Evolutionary conservation across 192 early-diverging fungal species (phyloP).

Genomic region (Phycomyces nitens): DNA sequence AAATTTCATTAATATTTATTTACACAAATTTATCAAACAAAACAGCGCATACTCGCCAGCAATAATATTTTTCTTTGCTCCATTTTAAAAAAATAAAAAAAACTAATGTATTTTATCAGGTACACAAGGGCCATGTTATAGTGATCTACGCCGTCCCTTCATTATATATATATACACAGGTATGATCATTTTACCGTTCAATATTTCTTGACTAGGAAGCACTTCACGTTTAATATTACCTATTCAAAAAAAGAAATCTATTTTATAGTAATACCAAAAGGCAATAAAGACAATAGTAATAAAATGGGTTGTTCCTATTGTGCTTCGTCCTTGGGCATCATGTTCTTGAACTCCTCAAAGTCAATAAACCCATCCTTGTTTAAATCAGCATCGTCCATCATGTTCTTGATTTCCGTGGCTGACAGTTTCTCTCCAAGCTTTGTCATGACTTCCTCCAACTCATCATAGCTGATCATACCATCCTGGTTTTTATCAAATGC

Average conservation of each 20-base stretch:
- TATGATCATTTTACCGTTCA: not conserved
- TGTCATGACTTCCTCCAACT: conserved; percentile 27
- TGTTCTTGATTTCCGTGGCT: conserved; percentile 21
- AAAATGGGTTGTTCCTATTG: not conserved
- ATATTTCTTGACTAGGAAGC: not conserved
- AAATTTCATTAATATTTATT: not conserved
- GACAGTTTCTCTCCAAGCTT: conserved; percentile 22
- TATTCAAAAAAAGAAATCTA: too few relatives aligned
- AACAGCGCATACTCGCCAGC: not conserved
- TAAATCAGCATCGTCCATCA: conserved; percentile 34
- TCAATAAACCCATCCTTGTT: conserved; percentile 35
- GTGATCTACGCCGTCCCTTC: not conserved
- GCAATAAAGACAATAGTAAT: not conserved
- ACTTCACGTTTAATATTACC: too few relatives aligned
- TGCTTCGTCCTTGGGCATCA: conserved; percentile 12
- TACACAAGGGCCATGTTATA: not conserved
- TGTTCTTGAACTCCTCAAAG: conserved; percentile 35
- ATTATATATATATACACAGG: not conserved
- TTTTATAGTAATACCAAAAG: too few relatives aligned
- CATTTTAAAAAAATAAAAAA: conserved; percentile 1
- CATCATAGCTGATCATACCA: conserved; percentile 23
- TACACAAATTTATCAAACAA: not conserved
- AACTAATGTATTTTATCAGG: not conserved
- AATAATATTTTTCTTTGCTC: not conserved
- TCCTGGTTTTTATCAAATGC: conserved; percentile 33